Evolutionary conservation across 83 land plant species (phyloP), one percentile per base, ranked within the genome.

Genomic region (Picea abies): DNA sequence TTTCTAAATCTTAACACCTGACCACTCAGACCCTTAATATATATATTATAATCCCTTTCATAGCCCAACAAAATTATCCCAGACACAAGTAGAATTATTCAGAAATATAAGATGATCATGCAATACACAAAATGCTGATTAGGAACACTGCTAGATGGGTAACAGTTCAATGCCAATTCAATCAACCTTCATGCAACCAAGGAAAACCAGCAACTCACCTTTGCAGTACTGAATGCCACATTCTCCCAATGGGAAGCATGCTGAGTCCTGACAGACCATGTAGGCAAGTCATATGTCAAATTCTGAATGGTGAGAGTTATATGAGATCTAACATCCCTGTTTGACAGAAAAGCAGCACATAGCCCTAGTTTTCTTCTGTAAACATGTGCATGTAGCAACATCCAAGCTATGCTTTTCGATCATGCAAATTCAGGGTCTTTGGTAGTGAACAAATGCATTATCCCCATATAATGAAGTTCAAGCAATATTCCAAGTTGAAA

Each of bases 241-340:
- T 81, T 81, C 29, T 82, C 83, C 83, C 93, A 91, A 72, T 91
- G 14, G 92, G 90, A 60, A 90, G 92, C 44, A 91, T 90, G 62
- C 92, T 90, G 29, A 29, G 29, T 29, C 29, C 29, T 29, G 73
- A 91, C 87, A 39, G 93, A 91, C 82, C 86, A 88, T 19, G 86
- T 84, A 5, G 93, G 92, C 29, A 91, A 71, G 35, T 60, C 56
- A 35, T 90, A 91, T 1, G 85, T 70, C 56, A 69, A 58, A 25
- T 86, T 82, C 19, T 84, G 82, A 87, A 91, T 87, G 68, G 41
- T 88, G 25, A 90, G 88, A 3, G 75, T 85, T 5, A 79, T 81
- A 73, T 77, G 82, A 4, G 56, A 32, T 29, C 47, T 81, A 15
- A 61, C 4, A 80, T 88, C 80, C 29, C 35, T 83, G 84, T 87